phyloP scores from a whole-genome alignment of 768 basidiomycete genomes.

The Polyporus arcularius region DNA sequence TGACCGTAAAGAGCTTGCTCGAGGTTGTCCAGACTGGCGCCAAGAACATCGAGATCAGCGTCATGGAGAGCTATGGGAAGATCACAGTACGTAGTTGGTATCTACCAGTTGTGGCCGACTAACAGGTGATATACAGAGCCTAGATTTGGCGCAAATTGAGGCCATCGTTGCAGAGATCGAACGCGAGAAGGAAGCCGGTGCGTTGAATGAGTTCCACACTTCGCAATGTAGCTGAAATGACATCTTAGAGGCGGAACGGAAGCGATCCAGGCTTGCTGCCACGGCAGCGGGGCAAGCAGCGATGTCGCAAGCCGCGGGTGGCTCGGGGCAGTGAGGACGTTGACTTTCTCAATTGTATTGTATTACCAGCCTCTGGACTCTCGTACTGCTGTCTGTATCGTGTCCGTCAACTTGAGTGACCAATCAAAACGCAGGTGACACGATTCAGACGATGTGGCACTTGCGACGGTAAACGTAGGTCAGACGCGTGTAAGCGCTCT shows the following conservation, averaged over 20 bases:
- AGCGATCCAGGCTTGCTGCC: slow-evolving; percentile 85
- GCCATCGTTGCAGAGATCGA: slow-evolving; percentile 92
- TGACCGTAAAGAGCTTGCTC: slow-evolving; percentile 92
- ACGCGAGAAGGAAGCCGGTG: slow-evolving; percentile 94
- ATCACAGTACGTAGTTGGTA: slow-evolving; percentile 62
- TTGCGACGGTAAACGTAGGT: background rate
- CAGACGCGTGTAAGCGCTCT: background rate
- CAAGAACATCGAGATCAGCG: slow-evolving; percentile 98
- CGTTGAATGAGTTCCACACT: background rate
- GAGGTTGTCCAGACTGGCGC: slow-evolving; percentile 99
- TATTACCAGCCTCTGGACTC: slow-evolving; percentile 3
- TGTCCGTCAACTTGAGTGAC: too few relatives aligned
- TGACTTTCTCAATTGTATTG: slow-evolving; percentile 14
- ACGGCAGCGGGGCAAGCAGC: slow-evolving; percentile 91
- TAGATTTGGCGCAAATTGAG: slow-evolving; percentile 87
- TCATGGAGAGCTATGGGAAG: slow-evolving; percentile 95
- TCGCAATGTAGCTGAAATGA: slow-evolving; percentile 5
- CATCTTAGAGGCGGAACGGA: slow-evolving; percentile 86
- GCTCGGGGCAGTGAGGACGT: slow-evolving; percentile 36
- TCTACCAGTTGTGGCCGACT: background rate
- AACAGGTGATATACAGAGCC: slow-evolving; percentile 52
- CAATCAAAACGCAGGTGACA: too few relatives aligned
- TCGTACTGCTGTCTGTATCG: background rate
- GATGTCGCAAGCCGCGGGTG: slow-evolving; percentile 65
- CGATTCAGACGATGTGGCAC: background rate